These are phyloP conservation scores for Coemansia sp. DNA, from an alignment of 192 early-diverging fungal species.

Conservation along the genomic window DNA sequence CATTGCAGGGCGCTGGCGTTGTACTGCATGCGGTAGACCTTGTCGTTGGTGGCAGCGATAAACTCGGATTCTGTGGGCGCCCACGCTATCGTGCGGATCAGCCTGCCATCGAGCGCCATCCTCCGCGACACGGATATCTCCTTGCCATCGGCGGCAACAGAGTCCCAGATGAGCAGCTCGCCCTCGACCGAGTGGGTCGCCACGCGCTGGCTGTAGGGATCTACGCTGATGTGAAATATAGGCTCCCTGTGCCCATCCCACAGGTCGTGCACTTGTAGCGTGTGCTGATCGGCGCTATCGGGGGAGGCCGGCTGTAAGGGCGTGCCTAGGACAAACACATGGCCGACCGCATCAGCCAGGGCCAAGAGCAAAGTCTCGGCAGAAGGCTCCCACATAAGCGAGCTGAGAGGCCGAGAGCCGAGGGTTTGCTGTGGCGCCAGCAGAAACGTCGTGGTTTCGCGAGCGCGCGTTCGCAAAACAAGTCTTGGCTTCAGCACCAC, in stretches of 20 bases:
- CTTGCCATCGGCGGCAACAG: constrained; percentile 9
- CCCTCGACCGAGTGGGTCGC: constrained; percentile 50
- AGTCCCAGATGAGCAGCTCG: constrained; percentile 54
- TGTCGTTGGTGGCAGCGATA: constrained; percentile 46
- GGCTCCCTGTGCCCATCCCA: constrained; percentile 55
- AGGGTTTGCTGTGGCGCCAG: background rate
- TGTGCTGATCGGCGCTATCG: background rate
- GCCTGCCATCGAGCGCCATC: constrained; percentile 44
- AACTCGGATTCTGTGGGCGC: constrained; percentile 51
- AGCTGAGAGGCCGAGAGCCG: background rate
- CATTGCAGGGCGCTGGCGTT: constrained; percentile 21
- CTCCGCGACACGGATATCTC: constrained; percentile 22
- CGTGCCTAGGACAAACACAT: constrained; percentile 31
- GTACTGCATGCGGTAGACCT: constrained; percentile 41
- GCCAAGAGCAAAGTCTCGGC: constrained; percentile 7
- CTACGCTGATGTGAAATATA: constrained; percentile 56
- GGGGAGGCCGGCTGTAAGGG: background rate
- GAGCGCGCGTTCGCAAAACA: constrained; percentile 12
- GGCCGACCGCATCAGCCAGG: constrained; percentile 34
- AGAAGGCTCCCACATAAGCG: background rate
- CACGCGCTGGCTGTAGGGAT: constrained; percentile 49
- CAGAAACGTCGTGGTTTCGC: background rate
- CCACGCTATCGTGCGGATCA: constrained; percentile 54
- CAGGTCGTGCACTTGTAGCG: constrained; percentile 19
- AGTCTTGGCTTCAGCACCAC: background rate